Evolutionary conservation across 371 early-diverging fungal genomes (phyloP).

Genomic region (Mucor racemosus): DNA sequence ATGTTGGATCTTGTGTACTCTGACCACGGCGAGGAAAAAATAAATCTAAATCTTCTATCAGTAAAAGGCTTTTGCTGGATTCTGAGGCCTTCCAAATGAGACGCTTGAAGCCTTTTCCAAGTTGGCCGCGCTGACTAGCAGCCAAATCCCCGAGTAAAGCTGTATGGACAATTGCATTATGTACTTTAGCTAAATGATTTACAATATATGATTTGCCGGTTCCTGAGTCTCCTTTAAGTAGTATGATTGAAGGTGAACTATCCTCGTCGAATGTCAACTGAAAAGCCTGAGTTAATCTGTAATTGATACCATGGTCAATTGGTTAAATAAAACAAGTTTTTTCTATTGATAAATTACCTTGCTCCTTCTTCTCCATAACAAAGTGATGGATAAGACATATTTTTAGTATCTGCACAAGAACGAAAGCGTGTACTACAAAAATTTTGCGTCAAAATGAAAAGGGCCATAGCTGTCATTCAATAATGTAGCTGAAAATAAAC

Average conservation of each 20-base stretch:
- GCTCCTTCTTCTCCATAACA: constrained; percentile 56
- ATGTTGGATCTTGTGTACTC: constrained; percentile 20
- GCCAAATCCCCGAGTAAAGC: constrained; percentile 44
- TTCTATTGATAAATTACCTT: constrained; percentile 25
- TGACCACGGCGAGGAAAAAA: constrained; percentile 53
- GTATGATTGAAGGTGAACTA: constrained; percentile 21
- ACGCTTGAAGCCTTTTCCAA: constrained; percentile 43
- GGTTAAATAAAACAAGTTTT: no score
- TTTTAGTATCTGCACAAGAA: background rate
- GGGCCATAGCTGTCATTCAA: background rate
- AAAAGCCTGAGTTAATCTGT: constrained; percentile 46
- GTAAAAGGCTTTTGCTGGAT: constrained; percentile 29
- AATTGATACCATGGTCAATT: background rate
- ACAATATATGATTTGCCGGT: constrained; percentile 46
- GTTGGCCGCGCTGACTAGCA: constrained; percentile 39
- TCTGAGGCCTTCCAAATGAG: constrained; percentile 29
- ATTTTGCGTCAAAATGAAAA: background rate
- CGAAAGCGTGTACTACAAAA: background rate
- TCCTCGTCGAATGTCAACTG: constrained; percentile 27
- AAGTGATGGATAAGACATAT: constrained; percentile 17
- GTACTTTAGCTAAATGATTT: constrained; percentile 28
- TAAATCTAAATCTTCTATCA: constrained; percentile 63
- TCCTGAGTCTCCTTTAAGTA: constrained; percentile 50
- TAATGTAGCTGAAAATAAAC: no score
- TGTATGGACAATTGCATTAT: constrained; percentile 26